Conservation (phyloP, 2,329 filamentous ascomycete species). For the Penicillium sp. region DNA sequence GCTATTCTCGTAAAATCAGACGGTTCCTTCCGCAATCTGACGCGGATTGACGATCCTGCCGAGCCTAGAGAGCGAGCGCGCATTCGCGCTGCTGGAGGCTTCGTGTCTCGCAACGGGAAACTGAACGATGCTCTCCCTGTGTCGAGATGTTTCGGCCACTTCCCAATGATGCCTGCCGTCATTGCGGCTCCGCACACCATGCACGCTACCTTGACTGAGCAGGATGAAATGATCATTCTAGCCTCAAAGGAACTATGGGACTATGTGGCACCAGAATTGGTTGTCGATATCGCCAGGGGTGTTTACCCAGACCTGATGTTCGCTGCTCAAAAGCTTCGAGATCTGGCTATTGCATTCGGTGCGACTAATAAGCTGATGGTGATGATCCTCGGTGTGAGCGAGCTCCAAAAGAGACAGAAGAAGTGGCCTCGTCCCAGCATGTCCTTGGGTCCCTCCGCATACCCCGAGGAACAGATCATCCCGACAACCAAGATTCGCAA, state of each 20-base stretch:
- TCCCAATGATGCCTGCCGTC: conserved; percentile 85
- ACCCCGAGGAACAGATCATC: conserved; percentile 60
- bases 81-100: conserved; percentile 90
- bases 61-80: conserved; percentile 77
- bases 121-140: conserved; percentile 89
- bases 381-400: conserved; percentile 92
- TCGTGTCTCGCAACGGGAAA: conserved; percentile 89
- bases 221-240: conserved; percentile 88
- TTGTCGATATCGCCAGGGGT: conserved; percentile 83
- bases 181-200: conserved; percentile 84
- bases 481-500: conserved; percentile 62
- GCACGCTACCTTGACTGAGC: conserved; percentile 72
- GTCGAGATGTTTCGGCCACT: conserved; percentile 91
- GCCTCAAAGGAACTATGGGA: conserved; percentile 95
- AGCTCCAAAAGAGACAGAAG: conserved; percentile 80
- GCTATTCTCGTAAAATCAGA: conserved; percentile 92
- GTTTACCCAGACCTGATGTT: conserved; percentile 90
- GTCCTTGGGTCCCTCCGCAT: conserved; percentile 72
- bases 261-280: conserved; percentile 80
- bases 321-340: conserved; percentile 87
- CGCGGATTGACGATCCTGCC: conserved; percentile 87
- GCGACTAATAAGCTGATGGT: conserved; percentile 96
- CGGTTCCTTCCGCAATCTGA: conserved; percentile 75
- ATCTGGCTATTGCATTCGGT: conserved; percentile 92
- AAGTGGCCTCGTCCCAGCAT: conserved; percentile 74